Percentiles rank a stretch among this genome's conserved stretches.
Evolutionary conservation across 2,329 filamentous ascomycete genomes (phyloP).

Genomic region (Akanthomyces muscarius): DNA sequence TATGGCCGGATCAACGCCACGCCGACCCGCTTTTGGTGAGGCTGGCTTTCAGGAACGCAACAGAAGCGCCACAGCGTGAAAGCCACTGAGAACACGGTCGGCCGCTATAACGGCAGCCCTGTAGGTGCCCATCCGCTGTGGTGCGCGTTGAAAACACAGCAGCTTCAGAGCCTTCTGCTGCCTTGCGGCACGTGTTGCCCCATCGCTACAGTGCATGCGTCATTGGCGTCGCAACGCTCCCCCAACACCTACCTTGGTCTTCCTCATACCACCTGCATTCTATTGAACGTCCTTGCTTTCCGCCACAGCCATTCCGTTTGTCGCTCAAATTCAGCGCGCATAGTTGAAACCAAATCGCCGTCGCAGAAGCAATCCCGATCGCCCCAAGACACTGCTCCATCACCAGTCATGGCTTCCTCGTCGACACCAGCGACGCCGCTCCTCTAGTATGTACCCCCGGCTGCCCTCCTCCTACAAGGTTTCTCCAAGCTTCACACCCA

Average conservation of each 20-base stretch:
- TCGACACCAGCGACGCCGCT: constrained; percentile 64
- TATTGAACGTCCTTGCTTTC: background rate
- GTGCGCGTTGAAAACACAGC: background rate
- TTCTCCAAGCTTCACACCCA: background rate
- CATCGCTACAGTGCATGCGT: background rate
- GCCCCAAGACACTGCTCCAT: background rate
- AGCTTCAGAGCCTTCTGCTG: background rate
- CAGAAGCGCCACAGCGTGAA: background rate
- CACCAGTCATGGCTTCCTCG: constrained; percentile 62
- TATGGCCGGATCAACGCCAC: constrained; percentile 5
- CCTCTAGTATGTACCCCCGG: constrained; percentile 58
- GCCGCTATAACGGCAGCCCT: background rate
- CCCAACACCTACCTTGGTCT: background rate
- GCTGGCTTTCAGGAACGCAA: background rate
- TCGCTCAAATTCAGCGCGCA: background rate
- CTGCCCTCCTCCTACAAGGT: background rate
- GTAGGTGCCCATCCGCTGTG: background rate
- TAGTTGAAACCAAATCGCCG: background rate
- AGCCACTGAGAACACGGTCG: background rate
- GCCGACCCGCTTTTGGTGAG: constrained; percentile 6
- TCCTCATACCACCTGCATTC: background rate
- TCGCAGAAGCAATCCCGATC: background rate
- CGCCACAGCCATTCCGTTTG: background rate
- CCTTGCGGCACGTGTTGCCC: constrained; percentile 5
- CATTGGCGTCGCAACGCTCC: constrained; percentile 5